Conservation (phyloP, 768 basidiomycete genomes). For the Neoboletus magnificus region DNA sequence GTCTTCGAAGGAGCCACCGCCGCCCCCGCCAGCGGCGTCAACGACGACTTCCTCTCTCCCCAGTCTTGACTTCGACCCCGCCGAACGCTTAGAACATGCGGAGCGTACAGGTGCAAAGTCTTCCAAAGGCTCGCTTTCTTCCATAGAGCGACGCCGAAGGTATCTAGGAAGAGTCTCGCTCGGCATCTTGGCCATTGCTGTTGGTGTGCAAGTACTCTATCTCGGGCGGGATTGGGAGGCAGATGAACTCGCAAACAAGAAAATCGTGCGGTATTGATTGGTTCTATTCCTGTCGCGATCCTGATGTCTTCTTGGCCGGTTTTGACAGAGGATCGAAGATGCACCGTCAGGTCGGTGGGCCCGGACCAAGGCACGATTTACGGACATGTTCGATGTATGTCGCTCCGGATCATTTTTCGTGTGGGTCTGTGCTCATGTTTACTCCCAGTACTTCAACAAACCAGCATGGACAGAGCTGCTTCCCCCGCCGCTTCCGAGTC, state of each 20-base stretch:
- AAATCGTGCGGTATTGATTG: slow-evolving; percentile 45
- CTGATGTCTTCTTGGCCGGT: background rate
- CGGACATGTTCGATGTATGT: slow-evolving; percentile 67
- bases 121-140: slow-evolving; percentile 73
- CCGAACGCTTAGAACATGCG: slow-evolving; percentile 36
- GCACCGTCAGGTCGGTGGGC: slow-evolving; percentile 62
- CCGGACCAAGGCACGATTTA: slow-evolving; percentile 59
- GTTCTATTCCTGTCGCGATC: background rate
- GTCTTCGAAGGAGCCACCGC: slow-evolving; percentile 1
- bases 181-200: slow-evolving; percentile 50
- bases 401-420: background rate
- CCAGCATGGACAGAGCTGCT: slow-evolving; percentile 91
- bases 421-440: background rate
- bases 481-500: slow-evolving; percentile 78
- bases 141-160: slow-evolving; percentile 69
- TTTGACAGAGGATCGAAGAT: slow-evolving; percentile 50
- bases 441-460: slow-evolving; percentile 79
- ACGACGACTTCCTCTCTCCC: slow-evolving; percentile 32
- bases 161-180: slow-evolving; percentile 54
- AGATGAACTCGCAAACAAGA: slow-evolving; percentile 63
- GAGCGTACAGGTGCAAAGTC: slow-evolving; percentile 72
- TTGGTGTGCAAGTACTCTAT: slow-evolving; percentile 56
- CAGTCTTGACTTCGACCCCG: slow-evolving; percentile 65
- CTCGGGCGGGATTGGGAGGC: slow-evolving; percentile 79
- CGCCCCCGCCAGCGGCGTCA: slow-evolving; percentile 4